Conservation (phyloP, 352 stramenopile genomes). For the Phytophthora sansomeana region DNA sequence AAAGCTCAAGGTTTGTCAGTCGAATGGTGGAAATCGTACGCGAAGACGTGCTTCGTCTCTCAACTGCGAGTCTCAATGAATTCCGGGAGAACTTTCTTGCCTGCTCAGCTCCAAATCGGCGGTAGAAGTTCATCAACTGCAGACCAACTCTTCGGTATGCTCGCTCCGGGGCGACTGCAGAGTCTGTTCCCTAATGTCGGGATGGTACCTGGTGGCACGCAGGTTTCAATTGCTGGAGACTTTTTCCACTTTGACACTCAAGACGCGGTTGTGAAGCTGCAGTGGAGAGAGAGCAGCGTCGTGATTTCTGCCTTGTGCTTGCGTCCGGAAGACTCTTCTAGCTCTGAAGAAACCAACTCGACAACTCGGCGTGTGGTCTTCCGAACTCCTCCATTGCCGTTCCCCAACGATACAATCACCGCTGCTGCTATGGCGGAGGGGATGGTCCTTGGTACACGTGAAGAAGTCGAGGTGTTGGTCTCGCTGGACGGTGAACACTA, state of each 20-base stretch:
- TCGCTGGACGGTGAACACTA: conserved; percentile 61
- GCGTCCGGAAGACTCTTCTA: conserved; percentile 5
- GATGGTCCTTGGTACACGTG: conserved; percentile 34
- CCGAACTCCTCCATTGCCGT: conserved; percentile 48
- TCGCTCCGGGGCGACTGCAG: conserved; percentile 39
- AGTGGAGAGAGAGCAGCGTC: conserved; percentile 49
- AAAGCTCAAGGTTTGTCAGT: conserved; percentile 15
- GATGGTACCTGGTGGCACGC: conserved; percentile 52
- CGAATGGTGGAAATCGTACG: conserved; percentile 49
- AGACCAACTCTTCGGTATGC: conserved; percentile 38
- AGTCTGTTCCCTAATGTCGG: conserved; percentile 49
- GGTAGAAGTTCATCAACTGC: conserved; percentile 13
- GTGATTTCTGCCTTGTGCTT: conserved; percentile 46
- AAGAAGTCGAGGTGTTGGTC: conserved; percentile 65
- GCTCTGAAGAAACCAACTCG: conserved; percentile 1
- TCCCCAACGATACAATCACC: conserved; percentile 32
- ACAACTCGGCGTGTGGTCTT: conserved; percentile 55
- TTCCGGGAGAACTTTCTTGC: conserved; percentile 42
- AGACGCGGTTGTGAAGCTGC: conserved; percentile 54
- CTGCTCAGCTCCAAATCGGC: conserved; percentile 18
- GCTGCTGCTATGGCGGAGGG: conserved; percentile 35
- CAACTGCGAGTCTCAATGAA: conserved; percentile 65
- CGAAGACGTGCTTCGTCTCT: conserved; percentile 40
- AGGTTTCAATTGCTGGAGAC: conserved; percentile 54
- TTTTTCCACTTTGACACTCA: conserved; percentile 72